Percentiles rank a stretch among this genome's conserved stretches.
Conservation (phyloP, 192 early-diverging fungal genomes). For the Linnemannia exigua region DNA sequence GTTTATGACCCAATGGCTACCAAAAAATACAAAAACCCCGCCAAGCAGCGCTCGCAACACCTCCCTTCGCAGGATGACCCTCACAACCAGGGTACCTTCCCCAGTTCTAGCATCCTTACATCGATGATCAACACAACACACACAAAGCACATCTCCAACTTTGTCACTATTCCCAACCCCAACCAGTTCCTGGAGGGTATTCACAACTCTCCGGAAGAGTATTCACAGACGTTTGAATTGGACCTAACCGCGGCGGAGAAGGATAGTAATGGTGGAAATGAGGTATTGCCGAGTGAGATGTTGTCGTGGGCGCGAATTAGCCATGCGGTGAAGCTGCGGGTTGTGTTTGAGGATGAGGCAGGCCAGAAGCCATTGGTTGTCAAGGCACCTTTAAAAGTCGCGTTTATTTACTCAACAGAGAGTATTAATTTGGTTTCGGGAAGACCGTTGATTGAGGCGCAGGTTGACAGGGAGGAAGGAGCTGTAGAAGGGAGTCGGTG, state of each 20-base stretch:
- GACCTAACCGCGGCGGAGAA: neutral
- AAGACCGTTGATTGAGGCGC: neutral
- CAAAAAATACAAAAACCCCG: neutral
- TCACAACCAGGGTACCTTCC: neutral
- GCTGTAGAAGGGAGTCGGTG: neutral
- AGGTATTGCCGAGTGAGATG: neutral
- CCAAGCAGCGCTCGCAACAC: neutral
- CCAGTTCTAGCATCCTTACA: neutral
- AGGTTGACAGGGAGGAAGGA: too few species aligned
- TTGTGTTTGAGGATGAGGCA: neutral
- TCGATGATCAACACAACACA: neutral
- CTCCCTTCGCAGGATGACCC: neutral
- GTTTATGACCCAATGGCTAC: neutral
- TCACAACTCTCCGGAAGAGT: neutral
- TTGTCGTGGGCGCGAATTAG: neutral
- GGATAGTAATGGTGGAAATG: neutral
- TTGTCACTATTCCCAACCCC: neutral
- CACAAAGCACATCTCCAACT: neutral
- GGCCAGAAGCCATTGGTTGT: neutral
- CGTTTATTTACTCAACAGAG: neutral
- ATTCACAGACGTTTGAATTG: slow-evolving; percentile 2
- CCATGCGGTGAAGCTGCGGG: neutral
- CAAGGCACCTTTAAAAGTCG: neutral
- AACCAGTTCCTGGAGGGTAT: neutral
- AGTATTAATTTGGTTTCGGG: neutral